Evolutionary conservation across 441 rosid genomes (phyloP), one percentile per base, ranked within the genome.

Genomic region (Euphorbia schlechtendalii): DNA sequence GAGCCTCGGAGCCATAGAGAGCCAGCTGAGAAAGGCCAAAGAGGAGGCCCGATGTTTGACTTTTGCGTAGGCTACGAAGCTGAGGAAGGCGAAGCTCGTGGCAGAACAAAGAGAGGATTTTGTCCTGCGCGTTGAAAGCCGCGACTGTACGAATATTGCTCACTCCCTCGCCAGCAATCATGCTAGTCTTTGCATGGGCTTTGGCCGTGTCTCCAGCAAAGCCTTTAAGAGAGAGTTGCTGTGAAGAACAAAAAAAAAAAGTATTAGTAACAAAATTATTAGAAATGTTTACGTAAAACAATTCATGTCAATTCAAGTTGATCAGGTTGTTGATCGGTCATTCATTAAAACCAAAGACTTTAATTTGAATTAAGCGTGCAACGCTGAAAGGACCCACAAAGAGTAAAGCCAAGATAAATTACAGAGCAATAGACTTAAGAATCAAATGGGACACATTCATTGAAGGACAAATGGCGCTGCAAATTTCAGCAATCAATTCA

Each of bases 121-220:
- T 93, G 83, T 77, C 71, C 64, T 93, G 99, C 0, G 99, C 97
- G 78, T 93, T 93, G 76, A 93, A 93, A 2, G 99, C 99, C 11
- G 99, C 99, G 41, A 93, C 99, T 0, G 99, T 93, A 73, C 99
- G 76, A 59, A 93, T 90, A 72, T 93, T 93, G 84, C 99, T 93
- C 51, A 93, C 99, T 71, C 99, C 99, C 76, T 93, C 99, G 52
- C 99, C 99, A 9, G 99, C 99, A 69, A 93, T 93, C 99, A 93
- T 93, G 78, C 97, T 90, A 9, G 99, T 90, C 86, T 90, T 93
- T 5, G 99, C 99, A 70, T 93, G 99, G 9, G 97, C 99, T 83
- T 93, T 90, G 46, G 99, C 99, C 1, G 99, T 93, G 73, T 93
- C 99, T 63, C 99, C 99, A 0, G 99, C 99, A 77, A 93, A 93